These are phyloP conservation scores for Wickerhamomyces kurtzmanii DNA, from an alignment of 805 yeast species.

Conservation along the genomic window DNA sequence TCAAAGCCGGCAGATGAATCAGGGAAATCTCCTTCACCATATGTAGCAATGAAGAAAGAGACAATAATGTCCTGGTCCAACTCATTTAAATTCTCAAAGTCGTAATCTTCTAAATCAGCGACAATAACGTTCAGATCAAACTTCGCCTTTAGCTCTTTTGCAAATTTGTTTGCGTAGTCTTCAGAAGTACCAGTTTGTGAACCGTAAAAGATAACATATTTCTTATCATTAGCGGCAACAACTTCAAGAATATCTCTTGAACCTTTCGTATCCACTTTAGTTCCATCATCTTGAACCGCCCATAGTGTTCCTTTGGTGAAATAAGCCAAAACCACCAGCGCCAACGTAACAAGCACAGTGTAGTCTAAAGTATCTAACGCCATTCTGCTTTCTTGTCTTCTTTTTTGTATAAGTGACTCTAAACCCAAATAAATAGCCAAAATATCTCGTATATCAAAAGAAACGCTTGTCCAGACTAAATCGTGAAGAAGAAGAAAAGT, in stretches of 20 bases:
- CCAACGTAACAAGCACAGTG: constrained; percentile 54
- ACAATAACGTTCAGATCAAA: constrained; percentile 78
- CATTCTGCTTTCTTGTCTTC: constrained; percentile 20
- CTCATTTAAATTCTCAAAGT: constrained; percentile 64
- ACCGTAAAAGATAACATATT: constrained; percentile 75
- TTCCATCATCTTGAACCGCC: constrained; percentile 26
- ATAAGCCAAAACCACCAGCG: constrained; percentile 56
- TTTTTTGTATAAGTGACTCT: not conserved
- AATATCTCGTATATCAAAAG: no score
- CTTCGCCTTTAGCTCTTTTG: constrained; percentile 78
- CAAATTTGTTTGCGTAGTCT: constrained; percentile 85
- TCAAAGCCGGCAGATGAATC: constrained; percentile 84
- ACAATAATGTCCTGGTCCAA: constrained; percentile 50
- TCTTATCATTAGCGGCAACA: constrained; percentile 54
- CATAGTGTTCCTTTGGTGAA: constrained; percentile 53
- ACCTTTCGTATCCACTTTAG: constrained; percentile 24
- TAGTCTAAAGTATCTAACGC: constrained; percentile 67
- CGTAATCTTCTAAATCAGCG: constrained; percentile 84
- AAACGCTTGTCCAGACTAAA: no score
- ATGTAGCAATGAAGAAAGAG: constrained; percentile 80
- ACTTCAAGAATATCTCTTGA: constrained; percentile 52
- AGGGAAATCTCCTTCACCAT: constrained; percentile 98
- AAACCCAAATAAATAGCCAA: no score
- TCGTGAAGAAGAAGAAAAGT: no score
- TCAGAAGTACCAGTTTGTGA: constrained; percentile 99